These are phyloP conservation scores for Helichrysum umbraculigerum DNA, from an alignment of 129 eudicot species.

Conservation along the genomic window DNA sequence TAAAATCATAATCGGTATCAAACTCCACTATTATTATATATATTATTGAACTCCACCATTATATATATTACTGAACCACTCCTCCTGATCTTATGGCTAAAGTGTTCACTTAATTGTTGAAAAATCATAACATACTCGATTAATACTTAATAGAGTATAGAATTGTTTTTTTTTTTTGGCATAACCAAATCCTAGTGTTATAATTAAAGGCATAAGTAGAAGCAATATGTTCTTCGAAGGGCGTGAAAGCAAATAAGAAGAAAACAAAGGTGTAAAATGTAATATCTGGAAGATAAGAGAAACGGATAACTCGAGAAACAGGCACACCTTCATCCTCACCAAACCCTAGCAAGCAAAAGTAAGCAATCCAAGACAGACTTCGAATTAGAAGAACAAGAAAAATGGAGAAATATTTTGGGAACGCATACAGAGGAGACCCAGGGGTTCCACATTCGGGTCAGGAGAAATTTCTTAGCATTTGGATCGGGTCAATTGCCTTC, in stretches of 20 bases:
- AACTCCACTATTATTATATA: too few species aligned
- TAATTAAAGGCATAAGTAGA: too few species aligned
- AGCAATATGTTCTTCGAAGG: background rate
- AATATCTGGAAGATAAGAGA: background rate
- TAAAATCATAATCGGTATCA: too few species aligned
- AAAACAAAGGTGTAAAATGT: background rate
- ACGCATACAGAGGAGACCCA: constrained; percentile 93
- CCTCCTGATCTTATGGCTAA: too few species aligned
- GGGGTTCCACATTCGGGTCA: constrained; percentile 81
- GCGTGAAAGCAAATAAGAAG: background rate
- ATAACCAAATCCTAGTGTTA: background rate
- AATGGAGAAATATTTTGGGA: constrained; percentile 94
- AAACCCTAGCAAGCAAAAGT: constrained; percentile 20
- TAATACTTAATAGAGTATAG: too few species aligned
- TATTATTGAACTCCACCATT: too few species aligned
- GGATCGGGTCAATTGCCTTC: constrained; percentile 68
- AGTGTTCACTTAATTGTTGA: too few species aligned
- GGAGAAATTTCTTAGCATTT: constrained; percentile 51
- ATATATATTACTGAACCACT: too few species aligned
- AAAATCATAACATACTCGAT: too few species aligned
- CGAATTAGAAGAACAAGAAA: too few species aligned
- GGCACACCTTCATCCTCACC: background rate
- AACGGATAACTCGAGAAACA: constrained; percentile 38
- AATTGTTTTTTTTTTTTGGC: too few species aligned
- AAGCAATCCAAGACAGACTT: too few species aligned